Base-by-base conservation (phyloP, 495 filamentous ascomycete genomes). In the Mycothermus thermophilus region DNA sequence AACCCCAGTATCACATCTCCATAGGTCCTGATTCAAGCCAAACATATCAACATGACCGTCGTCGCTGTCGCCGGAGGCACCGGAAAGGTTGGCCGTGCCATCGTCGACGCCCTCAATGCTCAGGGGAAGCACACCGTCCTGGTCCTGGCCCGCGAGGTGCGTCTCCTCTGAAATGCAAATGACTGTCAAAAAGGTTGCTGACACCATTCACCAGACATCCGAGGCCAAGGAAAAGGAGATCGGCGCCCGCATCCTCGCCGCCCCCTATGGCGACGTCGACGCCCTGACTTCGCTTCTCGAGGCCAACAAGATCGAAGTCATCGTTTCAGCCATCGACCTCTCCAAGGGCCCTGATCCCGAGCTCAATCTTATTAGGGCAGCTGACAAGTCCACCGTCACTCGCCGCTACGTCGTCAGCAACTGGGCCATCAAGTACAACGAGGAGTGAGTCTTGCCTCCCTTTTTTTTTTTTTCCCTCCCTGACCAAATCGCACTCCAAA, bases 1-100 rank as follows among this genome's bases (percentile, higher is more conserved):
- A n/a, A n/a, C n/a, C n/a, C n/a, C n/a, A n/a, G n/a, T n/a, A n/a
- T n/a, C n/a, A n/a, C n/a, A n/a, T n/a, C n/a, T n/a, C n/a, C n/a
- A n/a, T n/a, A n/a, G n/a, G n/a, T n/a, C n/a, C n/a, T n/a, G n/a
- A n/a, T n/a, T n/a, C n/a, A n/a, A n/a, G n/a, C n/a, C n/a, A n/a
- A n/a, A n/a, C n/a, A n/a, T n/a, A n/a, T n/a, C n/a, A n/a, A n/a
- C 18, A 67, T 71, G 70, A 37, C 52, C 3, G 44, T 60, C 8
- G 49, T 75, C 34, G 69, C 67, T 10, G 59, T 75, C 18, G 67
- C 71, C 22, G 71, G 71, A 15, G 69, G 71, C 6, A 67, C 64
- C 18, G 67, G 67, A 7, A 58, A 54, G 16, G 47, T 75, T 12
- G 71, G 71, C 5, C 60, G 58, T 30, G 63, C 66, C 10, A 52